Conservation (phyloP, 148 eudicot species). For the Fagopyrum esculentum region DNA sequence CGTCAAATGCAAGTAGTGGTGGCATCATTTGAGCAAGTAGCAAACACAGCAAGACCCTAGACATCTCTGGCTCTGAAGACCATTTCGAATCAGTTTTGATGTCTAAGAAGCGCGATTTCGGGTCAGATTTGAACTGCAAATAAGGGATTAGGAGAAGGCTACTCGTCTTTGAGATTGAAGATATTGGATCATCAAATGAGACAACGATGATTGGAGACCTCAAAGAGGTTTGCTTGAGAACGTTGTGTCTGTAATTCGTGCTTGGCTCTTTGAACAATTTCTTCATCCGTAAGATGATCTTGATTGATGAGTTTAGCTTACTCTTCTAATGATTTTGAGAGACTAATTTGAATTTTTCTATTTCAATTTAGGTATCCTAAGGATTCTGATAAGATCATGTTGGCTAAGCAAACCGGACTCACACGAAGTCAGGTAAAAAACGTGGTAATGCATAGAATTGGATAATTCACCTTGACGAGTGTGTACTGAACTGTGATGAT, state of each 20-base stretch:
- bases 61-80: constrained; percentile 41
- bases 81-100: constrained; percentile 40
- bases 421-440: constrained; percentile 61
- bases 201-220: constrained; percentile 78
- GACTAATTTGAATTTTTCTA: too few relatives aligned
- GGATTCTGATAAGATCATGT: constrained; percentile 62
- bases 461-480: too few relatives aligned
- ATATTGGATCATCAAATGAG: constrained; percentile 57
- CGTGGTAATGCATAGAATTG: neutral
- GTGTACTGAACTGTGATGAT: neutral
- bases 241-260: constrained; percentile 70
- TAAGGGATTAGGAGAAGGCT: constrained; percentile 31
- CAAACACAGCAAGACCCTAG: constrained; percentile 34
- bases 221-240: constrained; percentile 74
- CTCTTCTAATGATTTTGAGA: neutral
- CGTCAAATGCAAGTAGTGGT: constrained; percentile 48
- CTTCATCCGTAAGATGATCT: constrained; percentile 58
- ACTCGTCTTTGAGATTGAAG: constrained; percentile 35
- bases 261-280: constrained; percentile 76
- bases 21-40: constrained; percentile 32
- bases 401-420: constrained; percentile 73
- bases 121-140: constrained; percentile 25
- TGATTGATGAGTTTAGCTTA: neutral
- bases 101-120: constrained; percentile 32
- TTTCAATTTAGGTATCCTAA: constrained; percentile 42